Evolutionary conservation across 805 yeast genomes (phyloP), one percentile per base, ranked within the genome.

Genomic region (Danielia oregonensis): DNA sequence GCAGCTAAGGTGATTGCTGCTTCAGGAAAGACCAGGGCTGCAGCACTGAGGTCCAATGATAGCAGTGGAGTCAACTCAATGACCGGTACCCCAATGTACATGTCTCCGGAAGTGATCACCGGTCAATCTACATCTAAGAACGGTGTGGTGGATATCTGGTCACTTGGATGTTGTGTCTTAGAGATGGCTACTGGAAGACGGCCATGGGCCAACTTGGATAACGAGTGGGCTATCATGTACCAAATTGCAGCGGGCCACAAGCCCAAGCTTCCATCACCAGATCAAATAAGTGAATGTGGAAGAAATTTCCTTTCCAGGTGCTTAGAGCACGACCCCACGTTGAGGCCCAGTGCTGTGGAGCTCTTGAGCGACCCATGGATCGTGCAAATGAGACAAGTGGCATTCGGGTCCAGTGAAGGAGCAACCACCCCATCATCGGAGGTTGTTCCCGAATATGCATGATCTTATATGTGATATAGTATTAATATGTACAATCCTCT

Each of bases 171-270:
- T 59, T 91, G 96, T 59, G 84, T 93, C 2, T 59, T 91, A 29
- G 97, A 93, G 57, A 93, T 93, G 97, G 86, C 91, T 2, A 89
- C 97, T 0, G 98, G 98, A 10, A 71, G 88, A 45, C 71, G 96
- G 39, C 98, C 98, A 5, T 93, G 98, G 98, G 84, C 94, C 11
- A 85, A 87, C 57, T 68, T 88, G 41, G 98, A 93, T 52, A 93
- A 93, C 54, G 97, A 91, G 55, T 93, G 94, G 94, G 96, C 97
- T 2, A 86, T 93, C 33, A 91, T 93, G 97, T 93, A 89, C 54
- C 96, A 87, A 57, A 93, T 93, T 52, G 97, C 97, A 0, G 94
- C 95, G 2, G 96, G 96, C 1, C 93, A 86, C 54, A 70, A 78
- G 39, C 98, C 98, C 0, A 87, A 77, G 48, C 67, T 91, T 34